These are phyloP conservation scores for Phytophthora uliginosa DNA, from an alignment of 352 stramenopile genomes.

Conservation along the genomic window DNA sequence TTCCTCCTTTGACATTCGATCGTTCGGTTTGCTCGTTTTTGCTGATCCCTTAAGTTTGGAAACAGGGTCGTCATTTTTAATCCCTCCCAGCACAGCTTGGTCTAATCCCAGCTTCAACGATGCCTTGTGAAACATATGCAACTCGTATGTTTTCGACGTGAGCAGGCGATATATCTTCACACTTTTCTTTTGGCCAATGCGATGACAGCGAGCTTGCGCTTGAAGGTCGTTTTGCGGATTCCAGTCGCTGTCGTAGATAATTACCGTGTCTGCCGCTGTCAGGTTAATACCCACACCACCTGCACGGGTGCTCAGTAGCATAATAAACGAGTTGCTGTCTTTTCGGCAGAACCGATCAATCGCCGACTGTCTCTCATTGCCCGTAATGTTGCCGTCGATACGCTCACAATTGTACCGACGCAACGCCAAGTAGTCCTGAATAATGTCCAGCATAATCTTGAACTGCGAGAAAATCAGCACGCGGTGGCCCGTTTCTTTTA, in stretches of 20 bases:
- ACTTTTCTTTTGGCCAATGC: constrained; percentile 95
- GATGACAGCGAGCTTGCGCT: constrained; percentile 92
- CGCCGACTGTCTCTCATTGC: constrained; percentile 95
- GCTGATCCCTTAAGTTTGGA: constrained; percentile 51
- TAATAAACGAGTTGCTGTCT: constrained; percentile 92
- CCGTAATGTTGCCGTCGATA: constrained; percentile 99
- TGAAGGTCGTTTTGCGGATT: constrained; percentile 98
- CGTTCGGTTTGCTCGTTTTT: constrained; percentile 48
- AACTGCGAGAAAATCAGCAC: constrained; percentile 99
- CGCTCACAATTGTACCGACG: constrained; percentile 96
- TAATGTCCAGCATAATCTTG: constrained; percentile 99
- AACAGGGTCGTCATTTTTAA: constrained; percentile 74
- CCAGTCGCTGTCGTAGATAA: constrained; percentile 99
- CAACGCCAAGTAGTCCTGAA: constrained; percentile 98
- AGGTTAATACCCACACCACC: constrained; percentile 99
- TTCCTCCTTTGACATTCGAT: constrained; percentile 90
- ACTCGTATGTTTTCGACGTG: constrained; percentile 94
- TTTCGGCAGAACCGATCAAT: constrained; percentile 93
- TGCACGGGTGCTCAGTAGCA: constrained; percentile 98
- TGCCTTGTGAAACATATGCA: constrained; percentile 95
- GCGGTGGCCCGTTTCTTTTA: constrained; percentile 97
- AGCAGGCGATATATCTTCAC: constrained; percentile 96
- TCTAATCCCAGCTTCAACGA: constrained; percentile 95
- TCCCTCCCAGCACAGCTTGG: constrained; percentile 92
- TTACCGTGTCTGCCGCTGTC: constrained; percentile 89